Evolutionary conservation across 2,329 filamentous ascomycete species (phyloP), one percentile per base, ranked within the genome.

Genomic region (Seiridium cupressi): DNA sequence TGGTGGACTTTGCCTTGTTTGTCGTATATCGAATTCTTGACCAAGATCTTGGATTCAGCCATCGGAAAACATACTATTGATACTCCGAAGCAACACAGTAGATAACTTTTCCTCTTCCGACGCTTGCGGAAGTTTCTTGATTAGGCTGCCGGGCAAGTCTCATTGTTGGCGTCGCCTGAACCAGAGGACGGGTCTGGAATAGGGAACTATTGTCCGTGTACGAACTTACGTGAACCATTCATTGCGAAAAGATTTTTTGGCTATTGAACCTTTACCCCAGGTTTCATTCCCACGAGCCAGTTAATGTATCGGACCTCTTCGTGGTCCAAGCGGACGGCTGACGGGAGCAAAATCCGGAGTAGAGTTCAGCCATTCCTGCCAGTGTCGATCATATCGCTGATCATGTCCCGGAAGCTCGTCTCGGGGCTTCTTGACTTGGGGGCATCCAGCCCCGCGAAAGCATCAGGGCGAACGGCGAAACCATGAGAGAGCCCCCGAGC

Each of bases 201-300:
- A 26, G 18, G 18, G 18, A 26, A 26, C 18, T 26, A 26, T 26
- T 26, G 18, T 2, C 18, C 18, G 18, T 26, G 18, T 26, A 26
- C 18, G 18, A 26, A 26, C 18, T 26, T 26, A 26, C 18, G 18
- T 26, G 18, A 26, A 26, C 18, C 18, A 26, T 26, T 26, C 51
- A n/a, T n/a, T 35, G 11, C 18, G 38, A 26, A 55, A 46, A 55
- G 35, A 38, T n/a, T 44, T 26, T 32, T 31, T 32, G 35, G 26
- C 53, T 44, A 55, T 55, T 35, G 53, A 44, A 44, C 36, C 18
- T 55, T 36, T 53, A 53, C 53, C 31, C 38, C 38, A 55, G 42
- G 32, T 55, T 55, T 55, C 35, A 11, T 44, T 26, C 38, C 53
- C 36, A 44, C 36, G 38, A 44, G 42, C 26, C 13, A 9, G 53